A percentile compares a stretch with the other conserved stretches of the same genome.
Evolutionary conservation across 2,329 filamentous ascomycete species (phyloP).

Genomic region (Paracoccidioides lutzii): DNA sequence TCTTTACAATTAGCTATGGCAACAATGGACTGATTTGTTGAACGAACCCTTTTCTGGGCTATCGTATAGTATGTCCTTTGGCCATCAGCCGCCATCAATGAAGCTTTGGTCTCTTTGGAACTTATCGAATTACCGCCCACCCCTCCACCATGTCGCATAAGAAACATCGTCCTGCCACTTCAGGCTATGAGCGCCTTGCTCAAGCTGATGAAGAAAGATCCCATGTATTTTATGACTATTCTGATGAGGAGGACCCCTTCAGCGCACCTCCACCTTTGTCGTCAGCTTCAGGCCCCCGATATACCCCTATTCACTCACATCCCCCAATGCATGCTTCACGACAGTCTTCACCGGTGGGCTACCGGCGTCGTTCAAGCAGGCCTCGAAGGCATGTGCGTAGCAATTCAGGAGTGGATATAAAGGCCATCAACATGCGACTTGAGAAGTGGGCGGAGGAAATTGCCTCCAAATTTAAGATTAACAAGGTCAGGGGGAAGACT

Average conservation of each 20-base stretch:
- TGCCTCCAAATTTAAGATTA: constrained; percentile 87
- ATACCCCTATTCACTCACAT: constrained; percentile 43
- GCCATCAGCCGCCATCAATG: background rate
- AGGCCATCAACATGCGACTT: constrained; percentile 89
- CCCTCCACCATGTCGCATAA: constrained; percentile 25
- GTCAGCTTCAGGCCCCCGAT: constrained; percentile 42
- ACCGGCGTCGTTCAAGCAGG: constrained; percentile 36
- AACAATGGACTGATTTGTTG: background rate
- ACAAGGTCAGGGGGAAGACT: constrained; percentile 58
- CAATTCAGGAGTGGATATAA: constrained; percentile 83
- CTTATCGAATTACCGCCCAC: background rate
- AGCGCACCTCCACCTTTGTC: constrained; percentile 43
- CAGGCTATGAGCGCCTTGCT: constrained; percentile 72
- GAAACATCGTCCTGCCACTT: constrained; percentile 53
- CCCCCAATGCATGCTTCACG: constrained; percentile 39
- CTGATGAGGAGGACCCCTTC: constrained; percentile 49
- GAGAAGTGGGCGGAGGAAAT: constrained; percentile 98
- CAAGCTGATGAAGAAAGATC: constrained; percentile 55
- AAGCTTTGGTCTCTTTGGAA: background rate
- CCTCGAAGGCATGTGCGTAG: constrained; percentile 44
- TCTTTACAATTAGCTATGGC: background rate
- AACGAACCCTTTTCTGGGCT: background rate
- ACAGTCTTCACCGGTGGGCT: constrained; percentile 26
- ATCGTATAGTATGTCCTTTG: background rate
- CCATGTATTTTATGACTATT: constrained; percentile 44